Conservation (phyloP, 768 basidiomycete genomes). For the Artomyces pyxidatus region DNA sequence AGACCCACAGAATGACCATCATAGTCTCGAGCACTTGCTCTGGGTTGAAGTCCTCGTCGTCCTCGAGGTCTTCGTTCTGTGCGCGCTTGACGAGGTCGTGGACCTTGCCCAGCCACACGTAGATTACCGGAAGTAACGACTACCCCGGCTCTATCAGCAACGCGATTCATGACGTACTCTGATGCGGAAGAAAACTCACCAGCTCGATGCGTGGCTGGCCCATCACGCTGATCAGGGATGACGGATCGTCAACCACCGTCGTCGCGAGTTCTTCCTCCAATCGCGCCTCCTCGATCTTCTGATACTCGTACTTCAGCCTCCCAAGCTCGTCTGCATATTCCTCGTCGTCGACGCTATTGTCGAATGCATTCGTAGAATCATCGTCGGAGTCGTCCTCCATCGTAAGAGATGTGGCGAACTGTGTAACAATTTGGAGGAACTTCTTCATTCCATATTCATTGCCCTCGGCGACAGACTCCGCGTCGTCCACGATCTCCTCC, state of each 20-base stretch:
- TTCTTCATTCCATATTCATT: neutral
- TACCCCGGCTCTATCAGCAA: neutral
- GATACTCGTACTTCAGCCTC: neutral
- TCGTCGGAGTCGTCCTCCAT: neutral
- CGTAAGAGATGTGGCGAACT: neutral
- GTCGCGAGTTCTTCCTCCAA: neutral
- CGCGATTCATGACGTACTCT: neutral
- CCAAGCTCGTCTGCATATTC: neutral
- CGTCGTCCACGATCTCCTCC: neutral
- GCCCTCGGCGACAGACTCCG: neutral
- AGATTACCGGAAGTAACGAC: neutral
- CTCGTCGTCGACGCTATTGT: slow-evolving; percentile 1
- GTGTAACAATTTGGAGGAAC: neutral
- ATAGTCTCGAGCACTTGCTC: neutral
- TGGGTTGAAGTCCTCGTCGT: neutral
- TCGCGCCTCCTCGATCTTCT: neutral
- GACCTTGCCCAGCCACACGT: neutral
- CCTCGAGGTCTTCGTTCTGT: neutral
- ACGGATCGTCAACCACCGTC: neutral
- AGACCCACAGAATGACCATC: neutral
- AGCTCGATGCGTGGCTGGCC: slow-evolving; percentile 1
- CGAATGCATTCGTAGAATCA: neutral
- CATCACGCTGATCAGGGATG: neutral
- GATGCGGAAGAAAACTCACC: neutral
- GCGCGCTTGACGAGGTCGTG: neutral